Evolutionary conservation across 495 filamentous ascomycete genomes (phyloP).

Genomic region (Penicillium argentinense): DNA sequence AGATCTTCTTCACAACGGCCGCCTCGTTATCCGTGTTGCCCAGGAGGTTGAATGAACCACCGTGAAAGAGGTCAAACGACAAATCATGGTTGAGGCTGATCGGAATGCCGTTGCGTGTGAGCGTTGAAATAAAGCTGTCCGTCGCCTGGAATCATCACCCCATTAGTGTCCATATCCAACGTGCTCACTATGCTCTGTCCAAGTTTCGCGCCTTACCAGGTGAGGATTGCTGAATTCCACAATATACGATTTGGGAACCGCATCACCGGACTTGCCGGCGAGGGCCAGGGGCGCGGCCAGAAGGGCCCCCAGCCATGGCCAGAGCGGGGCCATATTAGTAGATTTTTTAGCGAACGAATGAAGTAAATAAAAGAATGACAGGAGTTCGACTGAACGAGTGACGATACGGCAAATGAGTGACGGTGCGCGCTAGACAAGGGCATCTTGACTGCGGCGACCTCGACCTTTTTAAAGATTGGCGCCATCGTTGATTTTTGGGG

Average conservation of each 20-base stretch:
- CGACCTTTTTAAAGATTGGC: too few relatives aligned
- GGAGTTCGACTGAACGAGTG: too few relatives aligned
- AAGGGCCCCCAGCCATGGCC: slow-evolving; percentile 11
- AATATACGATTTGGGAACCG: slow-evolving; percentile 16
- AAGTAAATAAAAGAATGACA: neutral
- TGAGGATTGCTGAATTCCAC: slow-evolving; percentile 19
- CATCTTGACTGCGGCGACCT: too few relatives aligned
- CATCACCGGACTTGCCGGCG: slow-evolving; percentile 14
- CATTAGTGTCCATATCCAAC: neutral
- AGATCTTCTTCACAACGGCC: slow-evolving; percentile 12
- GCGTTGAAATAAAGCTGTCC: slow-evolving; percentile 10
- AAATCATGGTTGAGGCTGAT: slow-evolving; percentile 11
- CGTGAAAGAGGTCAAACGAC: slow-evolving; percentile 18
- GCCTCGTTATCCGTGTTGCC: slow-evolving; percentile 6
- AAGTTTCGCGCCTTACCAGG: slow-evolving; percentile 2
- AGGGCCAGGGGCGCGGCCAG: slow-evolving; percentile 12
- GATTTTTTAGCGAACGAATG: slow-evolving; percentile 3
- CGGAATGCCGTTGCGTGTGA: slow-evolving; percentile 7
- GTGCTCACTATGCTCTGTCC: neutral
- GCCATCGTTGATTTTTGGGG: too few relatives aligned
- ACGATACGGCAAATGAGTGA: too few relatives aligned
- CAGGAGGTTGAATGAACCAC: slow-evolving; percentile 16
- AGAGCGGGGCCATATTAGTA: slow-evolving; percentile 10
- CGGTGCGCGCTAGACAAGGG: too few relatives aligned
- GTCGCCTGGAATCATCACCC: slow-evolving; percentile 5